Percentiles rank a stretch among this genome's conserved stretches.
These are phyloP conservation scores for Ogataea sp. DNA, from an alignment of 805 yeast species.

Conservation along the genomic window DNA sequence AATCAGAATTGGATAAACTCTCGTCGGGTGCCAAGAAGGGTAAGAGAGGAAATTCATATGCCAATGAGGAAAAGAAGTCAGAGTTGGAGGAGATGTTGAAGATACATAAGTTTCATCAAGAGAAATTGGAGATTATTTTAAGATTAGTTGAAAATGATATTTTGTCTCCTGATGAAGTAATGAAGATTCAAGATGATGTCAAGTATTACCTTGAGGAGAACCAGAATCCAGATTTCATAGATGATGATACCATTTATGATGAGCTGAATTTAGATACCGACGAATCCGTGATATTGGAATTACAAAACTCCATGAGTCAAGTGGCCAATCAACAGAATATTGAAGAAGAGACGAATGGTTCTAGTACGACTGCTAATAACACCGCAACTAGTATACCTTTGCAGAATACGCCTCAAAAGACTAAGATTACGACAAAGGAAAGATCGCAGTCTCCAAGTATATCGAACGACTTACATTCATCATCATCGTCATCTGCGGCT, in stretches of 20 bases:
- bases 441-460: background rate
- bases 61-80: conserved; percentile 43
- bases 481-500: too few species aligned
- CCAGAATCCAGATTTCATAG: conserved; percentile 88
- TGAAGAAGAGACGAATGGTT: background rate
- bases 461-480: too few species aligned
- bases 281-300: conserved; percentile 22
- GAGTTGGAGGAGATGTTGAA: conserved; percentile 60
- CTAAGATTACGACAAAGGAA: conserved; percentile 8
- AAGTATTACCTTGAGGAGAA: conserved; percentile 90
- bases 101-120: conserved; percentile 72
- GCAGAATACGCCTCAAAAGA: conserved; percentile 8
- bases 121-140: conserved; percentile 68
- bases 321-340: too few species aligned
- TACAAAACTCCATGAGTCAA: conserved; percentile 13
- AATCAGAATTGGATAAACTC: conserved; percentile 59
- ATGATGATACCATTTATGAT: conserved; percentile 91
- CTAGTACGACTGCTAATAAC: conserved; percentile 5
- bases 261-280: conserved; percentile 62
- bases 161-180: conserved; percentile 67
- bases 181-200: conserved; percentile 79
- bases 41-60: conserved; percentile 30
- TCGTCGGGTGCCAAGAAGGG: conserved; percentile 40
- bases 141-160: conserved; percentile 72
- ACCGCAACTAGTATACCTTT: conserved; percentile 11